Conservation (phyloP, 345 rosid species). For the Ceriops decandra region DNA sequence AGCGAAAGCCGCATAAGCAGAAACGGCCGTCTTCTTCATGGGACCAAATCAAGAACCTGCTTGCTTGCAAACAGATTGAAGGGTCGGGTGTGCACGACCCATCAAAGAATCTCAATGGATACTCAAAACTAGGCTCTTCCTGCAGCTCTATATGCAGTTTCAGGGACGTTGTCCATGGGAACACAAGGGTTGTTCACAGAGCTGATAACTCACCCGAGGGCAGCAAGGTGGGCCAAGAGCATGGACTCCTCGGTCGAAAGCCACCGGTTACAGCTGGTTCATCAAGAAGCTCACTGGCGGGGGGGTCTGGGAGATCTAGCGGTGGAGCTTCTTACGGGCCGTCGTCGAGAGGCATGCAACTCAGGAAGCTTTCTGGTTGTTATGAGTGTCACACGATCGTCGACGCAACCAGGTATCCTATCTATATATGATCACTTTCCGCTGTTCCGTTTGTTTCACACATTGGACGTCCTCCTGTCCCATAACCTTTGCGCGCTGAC, state of each 20-base stretch:
- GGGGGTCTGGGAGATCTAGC: slow-evolving; percentile 55
- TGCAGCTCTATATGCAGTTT: slow-evolving; percentile 89
- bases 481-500: too few relatives aligned
- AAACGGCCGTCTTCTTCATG: slow-evolving; percentile 85
- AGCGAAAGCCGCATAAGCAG: slow-evolving; percentile 27
- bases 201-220: slow-evolving; percentile 89
- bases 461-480: too few relatives aligned
- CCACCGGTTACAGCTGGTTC: slow-evolving; percentile 22
- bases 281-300: slow-evolving; percentile 41
- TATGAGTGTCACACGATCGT: slow-evolving; percentile 92
- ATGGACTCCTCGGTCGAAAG: slow-evolving; percentile 57
- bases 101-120: slow-evolving; percentile 39
- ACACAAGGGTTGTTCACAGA: slow-evolving; percentile 91
- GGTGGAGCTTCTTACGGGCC: slow-evolving; percentile 27
- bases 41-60: slow-evolving; percentile 94
- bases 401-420: slow-evolving; percentile 79
- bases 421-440: too few relatives aligned
- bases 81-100: slow-evolving; percentile 76
- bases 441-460: too few relatives aligned
- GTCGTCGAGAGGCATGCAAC: slow-evolving; percentile 86
- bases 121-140: slow-evolving; percentile 58
- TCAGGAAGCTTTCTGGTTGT: slow-evolving; percentile 94
- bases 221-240: slow-evolving; percentile 60
- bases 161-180: slow-evolving; percentile 78
- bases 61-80: slow-evolving; percentile 85